phyloP scores from a whole-genome alignment of 768 basidiomycete species.

The Mycena capillaripes region DNA sequence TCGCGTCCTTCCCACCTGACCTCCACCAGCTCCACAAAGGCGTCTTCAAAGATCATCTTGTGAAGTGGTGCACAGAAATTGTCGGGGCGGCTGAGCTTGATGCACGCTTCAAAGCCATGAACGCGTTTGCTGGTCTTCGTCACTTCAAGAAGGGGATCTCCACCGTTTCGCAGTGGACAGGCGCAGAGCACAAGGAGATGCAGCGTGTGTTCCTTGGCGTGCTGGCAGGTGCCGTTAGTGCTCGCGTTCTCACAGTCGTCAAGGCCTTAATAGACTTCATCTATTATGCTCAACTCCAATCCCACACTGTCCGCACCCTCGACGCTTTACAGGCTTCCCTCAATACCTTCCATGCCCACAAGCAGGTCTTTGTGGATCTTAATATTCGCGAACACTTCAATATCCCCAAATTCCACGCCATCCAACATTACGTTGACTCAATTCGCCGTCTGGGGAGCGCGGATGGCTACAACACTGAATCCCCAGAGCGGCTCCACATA shows the following conservation, averaged over 20 bases:
- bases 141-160: not conserved
- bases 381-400: not conserved
- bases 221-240: not conserved
- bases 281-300: constrained; percentile 4
- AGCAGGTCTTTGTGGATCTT: not conserved
- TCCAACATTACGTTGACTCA: not conserved
- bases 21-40: constrained; percentile 2
- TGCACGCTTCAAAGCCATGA: constrained; percentile 1
- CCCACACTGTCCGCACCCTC: not conserved
- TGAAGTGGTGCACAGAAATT: not conserved
- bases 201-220: not conserved
- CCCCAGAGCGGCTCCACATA: not conserved
- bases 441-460: not conserved
- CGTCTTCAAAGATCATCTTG: constrained; percentile 1
- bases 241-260: not conserved
- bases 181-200: not conserved
- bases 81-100: not conserved
- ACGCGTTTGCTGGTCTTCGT: not conserved
- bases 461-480: not conserved
- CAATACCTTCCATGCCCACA: not conserved
- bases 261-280: constrained; percentile 1
- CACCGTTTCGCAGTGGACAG: not conserved
- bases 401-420: not conserved
- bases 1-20: not conserved
- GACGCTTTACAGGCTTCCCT: not conserved